Percentiles rank a stretch among this genome's conserved stretches.
phyloP scores from a whole-genome alignment of 495 filamentous ascomycete genomes.

The Lentithecium fluviatile region DNA sequence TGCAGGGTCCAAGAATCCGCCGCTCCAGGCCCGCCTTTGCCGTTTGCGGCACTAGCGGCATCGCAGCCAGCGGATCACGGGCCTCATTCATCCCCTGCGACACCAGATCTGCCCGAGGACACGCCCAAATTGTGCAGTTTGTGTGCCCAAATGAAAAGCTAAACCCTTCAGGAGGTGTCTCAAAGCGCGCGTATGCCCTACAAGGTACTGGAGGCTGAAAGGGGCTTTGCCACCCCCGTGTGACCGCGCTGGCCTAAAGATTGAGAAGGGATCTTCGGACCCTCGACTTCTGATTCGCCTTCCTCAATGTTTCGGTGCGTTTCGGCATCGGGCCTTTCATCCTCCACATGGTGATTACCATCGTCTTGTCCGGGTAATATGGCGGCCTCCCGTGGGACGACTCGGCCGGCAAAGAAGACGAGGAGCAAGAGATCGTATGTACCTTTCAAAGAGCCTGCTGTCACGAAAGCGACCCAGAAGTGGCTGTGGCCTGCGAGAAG shows the following conservation, averaged over 20 bases:
- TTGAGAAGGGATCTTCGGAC: background rate
- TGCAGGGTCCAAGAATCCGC: slow-evolving; percentile 2
- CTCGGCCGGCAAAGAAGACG: slow-evolving; percentile 25
- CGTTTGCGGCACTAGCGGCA: slow-evolving; percentile 1
- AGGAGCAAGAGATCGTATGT: slow-evolving; percentile 33
- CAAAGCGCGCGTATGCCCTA: background rate
- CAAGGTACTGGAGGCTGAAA: background rate
- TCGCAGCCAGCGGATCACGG: background rate
- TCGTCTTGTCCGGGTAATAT: background rate
- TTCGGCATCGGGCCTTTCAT: background rate
- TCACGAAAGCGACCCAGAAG: slow-evolving; percentile 34
- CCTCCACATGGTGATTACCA: background rate
- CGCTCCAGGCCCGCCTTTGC: background rate
- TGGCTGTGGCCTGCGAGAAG: slow-evolving; percentile 20
- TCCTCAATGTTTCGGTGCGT: background rate
- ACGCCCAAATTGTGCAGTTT: no score
- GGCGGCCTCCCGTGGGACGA: background rate
- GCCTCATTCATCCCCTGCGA: no score
- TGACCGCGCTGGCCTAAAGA: background rate
- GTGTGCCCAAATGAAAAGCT: no score
- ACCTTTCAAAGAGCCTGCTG: slow-evolving; percentile 33
- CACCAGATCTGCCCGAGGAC: no score
- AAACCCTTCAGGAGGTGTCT: no score
- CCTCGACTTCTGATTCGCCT: background rate
- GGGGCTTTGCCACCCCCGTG: background rate